Percentiles rank a stretch among this genome's conserved stretches.
Conservation (phyloP, 2,329 filamentous ascomycete genomes). For the Drechslerella coelobrocha region DNA sequence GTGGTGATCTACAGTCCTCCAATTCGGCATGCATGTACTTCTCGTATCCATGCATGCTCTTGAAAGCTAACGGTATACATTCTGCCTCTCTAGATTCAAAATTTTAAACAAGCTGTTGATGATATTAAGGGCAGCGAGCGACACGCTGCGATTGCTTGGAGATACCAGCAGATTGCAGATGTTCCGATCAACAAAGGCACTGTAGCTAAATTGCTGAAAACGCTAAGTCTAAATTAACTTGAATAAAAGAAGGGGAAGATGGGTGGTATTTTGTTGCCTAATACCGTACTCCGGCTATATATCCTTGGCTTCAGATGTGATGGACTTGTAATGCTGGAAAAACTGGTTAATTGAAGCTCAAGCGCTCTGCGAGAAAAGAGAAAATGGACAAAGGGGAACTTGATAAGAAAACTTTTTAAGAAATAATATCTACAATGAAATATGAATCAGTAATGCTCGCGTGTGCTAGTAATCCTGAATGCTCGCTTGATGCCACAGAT, state of each 20-base stretch:
- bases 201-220: constrained; percentile 33
- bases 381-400: too few species aligned
- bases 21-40: not conserved
- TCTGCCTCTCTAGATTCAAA: not conserved
- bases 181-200: constrained; percentile 12
- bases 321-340: too few species aligned
- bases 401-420: too few species aligned
- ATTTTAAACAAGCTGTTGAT: constrained; percentile 36
- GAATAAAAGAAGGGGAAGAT: not conserved
- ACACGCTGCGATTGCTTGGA: constrained; percentile 39
- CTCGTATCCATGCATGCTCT: not conserved
- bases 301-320: too few species aligned
- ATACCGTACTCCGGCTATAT: not conserved
- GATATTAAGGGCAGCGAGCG: constrained; percentile 35
- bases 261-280: not conserved
- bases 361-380: too few species aligned
- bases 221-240: constrained; percentile 6
- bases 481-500: too few species aligned
- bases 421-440: too few species aligned
- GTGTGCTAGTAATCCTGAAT: too few species aligned
- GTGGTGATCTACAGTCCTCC: too few species aligned
- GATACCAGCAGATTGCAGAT: constrained; percentile 24
- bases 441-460: too few species aligned
- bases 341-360: too few species aligned
- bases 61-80: not conserved